A percentile compares a stretch with the other conserved stretches of the same genome.
Evolutionary conservation across 139 green algal species (phyloP).

Genomic region (Micromonas commoda): DNA sequence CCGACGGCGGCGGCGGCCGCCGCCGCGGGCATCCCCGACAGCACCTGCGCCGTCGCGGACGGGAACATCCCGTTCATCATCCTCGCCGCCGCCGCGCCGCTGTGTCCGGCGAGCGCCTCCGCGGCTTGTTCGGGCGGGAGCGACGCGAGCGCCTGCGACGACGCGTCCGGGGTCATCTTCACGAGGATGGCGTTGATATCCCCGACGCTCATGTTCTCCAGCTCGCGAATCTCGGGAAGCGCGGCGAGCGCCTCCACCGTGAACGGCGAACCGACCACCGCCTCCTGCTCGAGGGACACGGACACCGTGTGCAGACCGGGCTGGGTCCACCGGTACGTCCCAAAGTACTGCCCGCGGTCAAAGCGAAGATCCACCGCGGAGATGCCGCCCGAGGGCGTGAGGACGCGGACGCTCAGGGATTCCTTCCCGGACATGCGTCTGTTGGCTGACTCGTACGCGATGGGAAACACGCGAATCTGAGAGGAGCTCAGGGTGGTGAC

Average conservation of each 20-base stretch:
- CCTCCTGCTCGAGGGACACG: conserved; percentile 15
- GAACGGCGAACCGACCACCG: conserved; percentile 16
- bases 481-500: background rate
- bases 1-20: background rate
- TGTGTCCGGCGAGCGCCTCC: background rate
- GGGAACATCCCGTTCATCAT: conserved; percentile 4
- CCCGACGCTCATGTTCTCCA: background rate
- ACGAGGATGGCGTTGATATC: background rate
- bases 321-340: conserved; percentile 21
- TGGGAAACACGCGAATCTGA: background rate
- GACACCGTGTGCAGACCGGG: conserved; percentile 19
- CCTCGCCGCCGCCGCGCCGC: background rate
- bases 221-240: background rate
- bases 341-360: background rate
- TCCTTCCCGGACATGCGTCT: conserved; percentile 12
- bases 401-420: background rate
- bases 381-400: conserved; percentile 20
- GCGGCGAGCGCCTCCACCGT: background rate
- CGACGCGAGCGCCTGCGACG: conserved; percentile 14
- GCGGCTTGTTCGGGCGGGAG: background rate
- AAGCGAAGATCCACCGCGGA: conserved; percentile 1
- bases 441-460: background rate
- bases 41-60: background rate
- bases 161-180: background rate
- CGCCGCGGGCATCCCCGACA: background rate